phyloP scores from a whole-genome alignment of 352 stramenopile genomes.

The Phytopythium boreale region DNA sequence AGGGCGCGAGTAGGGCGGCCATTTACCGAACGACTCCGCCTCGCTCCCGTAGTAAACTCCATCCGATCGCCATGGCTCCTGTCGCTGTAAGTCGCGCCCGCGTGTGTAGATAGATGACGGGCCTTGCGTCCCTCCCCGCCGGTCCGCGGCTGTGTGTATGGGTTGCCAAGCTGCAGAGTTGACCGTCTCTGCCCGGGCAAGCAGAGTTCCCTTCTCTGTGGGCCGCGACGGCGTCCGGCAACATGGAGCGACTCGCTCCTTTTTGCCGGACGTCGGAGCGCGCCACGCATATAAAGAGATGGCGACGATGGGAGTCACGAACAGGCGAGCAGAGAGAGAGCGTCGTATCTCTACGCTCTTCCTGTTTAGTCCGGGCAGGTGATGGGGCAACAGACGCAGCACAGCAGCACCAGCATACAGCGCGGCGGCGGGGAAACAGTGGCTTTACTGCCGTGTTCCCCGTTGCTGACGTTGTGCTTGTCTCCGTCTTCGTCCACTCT shows the following conservation, averaged over 20 bases:
- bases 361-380: not conserved
- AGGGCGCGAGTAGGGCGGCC: not conserved
- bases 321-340: not conserved
- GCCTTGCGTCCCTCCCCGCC: not conserved
- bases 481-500: not conserved
- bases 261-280: conserved; percentile 4
- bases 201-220: conserved; percentile 91
- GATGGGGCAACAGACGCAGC: not conserved
- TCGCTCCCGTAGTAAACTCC: conserved; percentile 17
- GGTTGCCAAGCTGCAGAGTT: conserved; percentile 87
- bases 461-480: not conserved
- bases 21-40: conserved; percentile 44
- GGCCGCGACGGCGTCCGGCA: conserved; percentile 14
- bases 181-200: conserved; percentile 83
- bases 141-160: conserved; percentile 30
- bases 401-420: not conserved
- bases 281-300: conserved; percentile 41
- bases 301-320: conserved; percentile 1
- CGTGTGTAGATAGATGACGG: not conserved
- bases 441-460: not conserved
- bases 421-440: not conserved
- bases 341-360: not conserved
- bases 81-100: conserved; percentile 34
- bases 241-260: not conserved
- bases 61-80: conserved; percentile 45